Evolutionary conservation across 768 basidiomycete genomes (phyloP).

Genomic region (Symmetrospora coprosmae): DNA sequence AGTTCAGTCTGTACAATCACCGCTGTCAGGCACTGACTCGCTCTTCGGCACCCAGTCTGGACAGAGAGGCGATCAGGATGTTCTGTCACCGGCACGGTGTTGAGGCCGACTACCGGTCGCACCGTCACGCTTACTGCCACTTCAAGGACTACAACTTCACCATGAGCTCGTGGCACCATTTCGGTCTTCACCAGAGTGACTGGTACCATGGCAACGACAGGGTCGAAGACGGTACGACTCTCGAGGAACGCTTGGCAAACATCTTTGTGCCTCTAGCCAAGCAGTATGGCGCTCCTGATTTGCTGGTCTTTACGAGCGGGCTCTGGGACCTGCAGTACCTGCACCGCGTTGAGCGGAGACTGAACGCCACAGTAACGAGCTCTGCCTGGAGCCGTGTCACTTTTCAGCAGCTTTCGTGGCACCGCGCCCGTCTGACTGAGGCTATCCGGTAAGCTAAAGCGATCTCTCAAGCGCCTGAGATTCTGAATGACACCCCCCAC

Average conservation of each 20-base stretch:
- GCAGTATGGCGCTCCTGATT: slow-evolving; percentile 5
- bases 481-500: too few species aligned
- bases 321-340: slow-evolving; percentile 19
- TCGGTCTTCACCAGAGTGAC: not conserved
- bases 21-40: not conserved
- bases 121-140: slow-evolving; percentile 1
- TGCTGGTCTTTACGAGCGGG: slow-evolving; percentile 12
- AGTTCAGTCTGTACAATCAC: not conserved
- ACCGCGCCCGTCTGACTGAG: not conserved
- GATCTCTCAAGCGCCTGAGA: too few species aligned
- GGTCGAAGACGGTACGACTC: not conserved
- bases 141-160: slow-evolving; percentile 13
- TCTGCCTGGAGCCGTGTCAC: not conserved
- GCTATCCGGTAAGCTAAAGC: not conserved
- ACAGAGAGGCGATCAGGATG: slow-evolving; percentile 11
- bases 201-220: slow-evolving; percentile 9
- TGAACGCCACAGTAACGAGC: not conserved
- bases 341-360: not conserved
- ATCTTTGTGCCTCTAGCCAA: not conserved
- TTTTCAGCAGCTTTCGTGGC: slow-evolving; percentile 1
- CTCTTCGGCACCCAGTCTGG: not conserved
- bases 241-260: slow-evolving; percentile 3
- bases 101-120: not conserved
- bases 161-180: not conserved
- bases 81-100: slow-evolving; percentile 7